A percentile compares a stretch with the other conserved stretches of the same genome.
Conservation (phyloP, 306 rosid genomes). For the Fragaria nilgerrensis region DNA sequence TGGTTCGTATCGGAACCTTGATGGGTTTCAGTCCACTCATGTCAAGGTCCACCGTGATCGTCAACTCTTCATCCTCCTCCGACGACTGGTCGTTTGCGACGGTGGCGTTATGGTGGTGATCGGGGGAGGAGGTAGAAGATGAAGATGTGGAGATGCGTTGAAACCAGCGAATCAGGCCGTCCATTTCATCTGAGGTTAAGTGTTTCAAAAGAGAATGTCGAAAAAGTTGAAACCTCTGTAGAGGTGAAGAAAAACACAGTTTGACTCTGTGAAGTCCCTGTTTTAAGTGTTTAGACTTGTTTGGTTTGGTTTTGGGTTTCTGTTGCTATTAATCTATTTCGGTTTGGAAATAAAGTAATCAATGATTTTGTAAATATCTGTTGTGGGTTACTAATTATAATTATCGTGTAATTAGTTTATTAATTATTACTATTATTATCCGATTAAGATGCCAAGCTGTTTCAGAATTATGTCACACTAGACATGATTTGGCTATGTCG, state of each 20-base stretch:
- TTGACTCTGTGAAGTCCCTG: neutral
- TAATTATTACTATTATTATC: neutral
- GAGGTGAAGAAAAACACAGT: neutral
- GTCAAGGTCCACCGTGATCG: slow-evolving; percentile 20
- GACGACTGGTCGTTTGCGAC: neutral
- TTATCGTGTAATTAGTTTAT: neutral
- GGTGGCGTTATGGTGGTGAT: slow-evolving; percentile 5
- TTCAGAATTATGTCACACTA: neutral
- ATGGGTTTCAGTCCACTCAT: slow-evolving; percentile 24
- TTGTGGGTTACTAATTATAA: neutral
- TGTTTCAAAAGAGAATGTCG: too few relatives aligned
- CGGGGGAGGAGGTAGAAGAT: neutral
- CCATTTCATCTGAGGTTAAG: slow-evolving; percentile 4
- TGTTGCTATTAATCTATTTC: neutral
- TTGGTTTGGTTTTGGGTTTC: neutral
- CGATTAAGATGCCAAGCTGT: neutral
- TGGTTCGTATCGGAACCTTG: slow-evolving; percentile 28
- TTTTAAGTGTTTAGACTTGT: neutral
- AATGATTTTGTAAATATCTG: neutral
- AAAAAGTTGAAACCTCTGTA: neutral
- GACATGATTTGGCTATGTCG: too few relatives aligned
- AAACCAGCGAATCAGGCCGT: slow-evolving; percentile 27
- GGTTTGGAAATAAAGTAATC: neutral
- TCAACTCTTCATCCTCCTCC: neutral
- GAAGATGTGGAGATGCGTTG: slow-evolving; percentile 12